Base-by-base conservation (phyloP, 192 early-diverging fungal genomes). In the Funneliformis geosporum region DNA sequence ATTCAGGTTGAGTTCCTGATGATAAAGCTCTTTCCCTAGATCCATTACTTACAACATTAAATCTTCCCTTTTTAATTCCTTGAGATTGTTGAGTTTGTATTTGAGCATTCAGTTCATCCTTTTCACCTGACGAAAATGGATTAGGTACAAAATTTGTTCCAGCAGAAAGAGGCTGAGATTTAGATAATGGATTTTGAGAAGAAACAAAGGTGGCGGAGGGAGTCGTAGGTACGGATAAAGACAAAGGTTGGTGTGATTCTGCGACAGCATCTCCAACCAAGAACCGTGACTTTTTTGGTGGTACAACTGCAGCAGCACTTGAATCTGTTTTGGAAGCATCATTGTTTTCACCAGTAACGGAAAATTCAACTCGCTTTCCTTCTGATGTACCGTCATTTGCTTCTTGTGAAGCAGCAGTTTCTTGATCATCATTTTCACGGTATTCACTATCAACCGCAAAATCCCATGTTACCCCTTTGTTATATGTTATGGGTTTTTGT, bases 1-100 rank as follows among this genome's bases (percentile, higher is more conserved):
- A 80, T 68, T 73, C 62, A 73, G 62, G 66, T 62, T 68, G 55
- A 47, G 73, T 76, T 33, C 38, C 43, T 21, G n/a, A 39, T 46
- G 39, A 23, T 12, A 67, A 61, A 18, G 71, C 9, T 18, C 5
- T 75, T 66, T 66, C 80, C 40, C 7, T 33, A 64, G 10, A 42
- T 44, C 61, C 74, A 60, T 18, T 68, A 62, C 87, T 87, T 12
- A 82, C 89, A 59, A 94, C 91, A 83, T 90, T 90, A 67, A 94
- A 94, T 47, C 93, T 85, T n/a, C 93, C 93, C 67, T 93, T 94
- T 77, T 85, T 89, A 7, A 93, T 87, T 81, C 90, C 82, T 59
- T 76, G 82, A 8, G 73, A 70, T 61, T 47, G 72, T 10, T 72
- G 80, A 65, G 47, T 10, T 55, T 23, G 61, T 18, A 65, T 23